Percentiles rank a stretch among this genome's conserved stretches.
Conservation (phyloP, 2,329 filamentous ascomycete species). For the Fusarium sp. region DNA sequence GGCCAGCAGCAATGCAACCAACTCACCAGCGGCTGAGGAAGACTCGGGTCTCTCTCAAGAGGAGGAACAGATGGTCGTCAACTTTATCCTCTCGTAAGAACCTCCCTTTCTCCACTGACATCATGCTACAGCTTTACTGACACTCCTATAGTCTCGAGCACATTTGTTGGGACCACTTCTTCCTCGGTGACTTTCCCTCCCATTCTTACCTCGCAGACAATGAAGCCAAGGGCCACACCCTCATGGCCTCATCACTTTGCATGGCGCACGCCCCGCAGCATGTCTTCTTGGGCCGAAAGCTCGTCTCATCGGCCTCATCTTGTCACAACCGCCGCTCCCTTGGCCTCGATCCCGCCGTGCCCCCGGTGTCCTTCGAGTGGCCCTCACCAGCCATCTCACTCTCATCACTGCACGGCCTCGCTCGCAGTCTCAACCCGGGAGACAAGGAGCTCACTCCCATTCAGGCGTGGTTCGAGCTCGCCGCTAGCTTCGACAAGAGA, state of each 20-base stretch:
- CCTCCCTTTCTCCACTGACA: not conserved
- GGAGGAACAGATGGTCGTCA: slow-evolving; percentile 61
- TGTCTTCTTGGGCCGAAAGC: slow-evolving; percentile 48
- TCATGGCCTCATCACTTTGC: slow-evolving; percentile 59
- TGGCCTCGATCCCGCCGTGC: slow-evolving; percentile 32
- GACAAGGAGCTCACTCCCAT: slow-evolving; percentile 61
- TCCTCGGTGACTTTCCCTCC: slow-evolving; percentile 54
- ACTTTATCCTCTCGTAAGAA: slow-evolving; percentile 66
- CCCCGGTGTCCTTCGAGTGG: slow-evolving; percentile 52
- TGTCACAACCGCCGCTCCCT: slow-evolving; percentile 28
- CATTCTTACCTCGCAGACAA: slow-evolving; percentile 49
- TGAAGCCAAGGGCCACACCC: slow-evolving; percentile 54
- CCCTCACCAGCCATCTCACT: slow-evolving; percentile 56
- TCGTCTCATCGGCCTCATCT: slow-evolving; percentile 33
- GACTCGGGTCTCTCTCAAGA: slow-evolving; percentile 49
- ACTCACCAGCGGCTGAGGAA: slow-evolving; percentile 32
- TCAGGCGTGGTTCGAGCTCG: slow-evolving; percentile 68
- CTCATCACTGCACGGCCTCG: slow-evolving; percentile 58
- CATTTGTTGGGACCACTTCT: slow-evolving; percentile 65
- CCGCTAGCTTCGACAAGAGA: slow-evolving; percentile 54
- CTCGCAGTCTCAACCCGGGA: slow-evolving; percentile 57
- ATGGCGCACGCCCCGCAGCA: slow-evolving; percentile 54
- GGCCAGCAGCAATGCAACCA: slow-evolving; percentile 32
- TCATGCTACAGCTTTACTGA: slow-evolving; percentile 7
- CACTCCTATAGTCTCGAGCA: slow-evolving; percentile 60